These are phyloP conservation scores for Mycena pura DNA, from an alignment of 768 basidiomycete genomes.

Conservation along the genomic window DNA sequence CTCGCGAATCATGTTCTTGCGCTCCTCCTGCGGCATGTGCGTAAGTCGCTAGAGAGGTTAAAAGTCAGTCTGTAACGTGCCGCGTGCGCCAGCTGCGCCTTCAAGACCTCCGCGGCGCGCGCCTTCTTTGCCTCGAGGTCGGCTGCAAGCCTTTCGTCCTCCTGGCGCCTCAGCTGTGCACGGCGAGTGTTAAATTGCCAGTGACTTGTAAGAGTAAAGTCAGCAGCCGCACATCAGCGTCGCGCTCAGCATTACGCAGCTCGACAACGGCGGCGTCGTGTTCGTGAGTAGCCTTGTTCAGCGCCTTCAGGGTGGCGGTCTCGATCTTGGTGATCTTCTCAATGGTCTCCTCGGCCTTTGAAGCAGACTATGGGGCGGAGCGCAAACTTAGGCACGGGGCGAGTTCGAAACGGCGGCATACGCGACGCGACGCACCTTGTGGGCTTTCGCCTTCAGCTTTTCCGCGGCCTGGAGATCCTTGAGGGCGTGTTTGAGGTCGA, in stretches of 20 bases:
- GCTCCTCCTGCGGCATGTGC: conserved; percentile 11
- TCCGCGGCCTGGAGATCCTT: conserved; percentile 61
- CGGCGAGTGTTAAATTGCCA: too few relatives aligned
- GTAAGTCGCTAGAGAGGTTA: neutral
- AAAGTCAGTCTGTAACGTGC: neutral
- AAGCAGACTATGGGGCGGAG: conserved; percentile 42
- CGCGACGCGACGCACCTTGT: conserved; percentile 47
- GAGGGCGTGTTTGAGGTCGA: conserved; percentile 55
- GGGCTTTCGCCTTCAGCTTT: conserved; percentile 57
- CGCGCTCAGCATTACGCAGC: conserved; percentile 49
- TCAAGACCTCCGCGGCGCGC: conserved; percentile 25
- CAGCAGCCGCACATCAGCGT: conserved; percentile 45
- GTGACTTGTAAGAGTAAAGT: neutral
- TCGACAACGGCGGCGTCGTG: conserved; percentile 57
- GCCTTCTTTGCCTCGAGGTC: conserved; percentile 26
- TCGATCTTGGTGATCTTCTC: conserved; percentile 58
- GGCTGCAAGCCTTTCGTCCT: conserved; percentile 25
- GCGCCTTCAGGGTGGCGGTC: conserved; percentile 53
- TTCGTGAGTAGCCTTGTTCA: conserved; percentile 59
- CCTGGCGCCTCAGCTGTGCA: conserved; percentile 35
- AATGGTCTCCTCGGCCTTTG: conserved; percentile 48
- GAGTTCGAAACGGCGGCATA: neutral
- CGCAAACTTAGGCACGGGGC: conserved; percentile 8
- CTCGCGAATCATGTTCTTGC: conserved; percentile 10
- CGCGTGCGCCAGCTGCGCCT: conserved; percentile 14